These are phyloP conservation scores for Oryza rufipogon DNA, from an alignment of 176 grass and related monocot genomes.

Conservation along the genomic window DNA sequence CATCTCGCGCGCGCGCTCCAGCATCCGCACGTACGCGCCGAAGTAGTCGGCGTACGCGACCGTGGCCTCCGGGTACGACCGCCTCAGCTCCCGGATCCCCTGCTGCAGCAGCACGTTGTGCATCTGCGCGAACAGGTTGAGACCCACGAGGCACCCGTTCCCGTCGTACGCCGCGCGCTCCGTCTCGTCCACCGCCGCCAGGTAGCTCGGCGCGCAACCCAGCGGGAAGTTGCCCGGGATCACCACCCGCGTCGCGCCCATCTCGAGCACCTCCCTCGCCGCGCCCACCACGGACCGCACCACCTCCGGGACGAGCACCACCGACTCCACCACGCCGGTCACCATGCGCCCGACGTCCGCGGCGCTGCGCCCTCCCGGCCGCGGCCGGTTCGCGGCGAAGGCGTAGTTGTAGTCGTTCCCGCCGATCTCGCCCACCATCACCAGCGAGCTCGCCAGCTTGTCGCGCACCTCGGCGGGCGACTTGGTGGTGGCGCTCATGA, in stretches of 20 bases:
- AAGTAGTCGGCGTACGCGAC: constrained; percentile 76
- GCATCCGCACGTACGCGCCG: constrained; percentile 61
- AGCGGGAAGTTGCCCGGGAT: constrained; percentile 80
- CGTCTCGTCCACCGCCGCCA: constrained; percentile 42
- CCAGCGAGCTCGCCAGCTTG: constrained; percentile 41
- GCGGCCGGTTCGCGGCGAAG: constrained; percentile 46
- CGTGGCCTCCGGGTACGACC: background rate
- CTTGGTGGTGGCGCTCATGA: background rate
- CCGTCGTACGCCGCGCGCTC: constrained; percentile 45
- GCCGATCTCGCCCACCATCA: constrained; percentile 75
- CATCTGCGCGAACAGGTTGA: constrained; percentile 59
- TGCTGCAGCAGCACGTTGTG: constrained; percentile 57
- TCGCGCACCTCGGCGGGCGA: constrained; percentile 38
- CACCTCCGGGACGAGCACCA: constrained; percentile 61
- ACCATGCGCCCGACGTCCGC: constrained; percentile 7
- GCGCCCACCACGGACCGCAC: constrained; percentile 50
- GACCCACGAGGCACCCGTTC: constrained; percentile 52
- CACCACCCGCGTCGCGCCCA: constrained; percentile 56
- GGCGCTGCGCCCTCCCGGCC: background rate
- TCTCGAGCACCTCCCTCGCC: constrained; percentile 62
- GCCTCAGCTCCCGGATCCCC: constrained; percentile 47
- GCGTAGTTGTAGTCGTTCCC: constrained; percentile 86
- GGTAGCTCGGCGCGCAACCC: constrained; percentile 74
- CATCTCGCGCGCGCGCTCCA: constrained; percentile 37
- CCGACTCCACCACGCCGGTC: constrained; percentile 41